Percentiles rank a stretch among this genome's conserved stretches.
These are phyloP conservation scores for Aschersonia sp. DNA, from an alignment of 2,329 filamentous ascomycete species.

Conservation along the genomic window DNA sequence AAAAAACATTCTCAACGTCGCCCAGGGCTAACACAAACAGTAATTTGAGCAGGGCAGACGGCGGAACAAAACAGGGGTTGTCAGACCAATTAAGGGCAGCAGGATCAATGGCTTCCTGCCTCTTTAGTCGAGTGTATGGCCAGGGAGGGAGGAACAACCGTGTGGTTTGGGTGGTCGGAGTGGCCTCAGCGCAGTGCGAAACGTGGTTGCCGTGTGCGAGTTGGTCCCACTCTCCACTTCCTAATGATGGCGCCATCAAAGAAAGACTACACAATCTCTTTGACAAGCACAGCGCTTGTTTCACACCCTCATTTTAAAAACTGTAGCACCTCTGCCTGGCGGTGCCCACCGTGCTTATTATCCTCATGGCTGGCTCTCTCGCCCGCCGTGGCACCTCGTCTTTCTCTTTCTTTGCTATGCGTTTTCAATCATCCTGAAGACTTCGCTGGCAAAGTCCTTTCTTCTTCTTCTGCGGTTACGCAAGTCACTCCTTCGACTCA, in stretches of 20 bases:
- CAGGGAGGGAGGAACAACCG: neutral
- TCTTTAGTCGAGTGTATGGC: no score
- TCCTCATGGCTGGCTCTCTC: neutral
- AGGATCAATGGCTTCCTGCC: no score
- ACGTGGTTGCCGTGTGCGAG: neutral
- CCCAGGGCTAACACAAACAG: no score
- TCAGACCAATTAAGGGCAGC: no score
- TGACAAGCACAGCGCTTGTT: neutral
- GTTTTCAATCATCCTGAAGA: conserved; percentile 10
- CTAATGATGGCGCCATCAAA: no score
- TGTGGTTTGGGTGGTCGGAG: no score
- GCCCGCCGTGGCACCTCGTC: neutral
- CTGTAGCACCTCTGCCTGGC: neutral
- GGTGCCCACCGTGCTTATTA: neutral
- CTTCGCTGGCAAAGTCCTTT: conserved; percentile 44
- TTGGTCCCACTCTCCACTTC: no score
- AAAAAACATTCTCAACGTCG: no score
- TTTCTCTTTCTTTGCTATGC: conserved; percentile 7
- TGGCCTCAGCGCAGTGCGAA: no score
- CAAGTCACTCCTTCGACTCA: conserved; percentile 5
- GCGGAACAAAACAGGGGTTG: no score
- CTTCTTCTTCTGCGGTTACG: conserved; percentile 10
- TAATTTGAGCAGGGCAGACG: no score
- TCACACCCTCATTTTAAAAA: neutral
- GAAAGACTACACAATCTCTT: neutral